Evolutionary conservation across 805 yeast species (phyloP).

Genomic region (Wickerhamiella kurtzmanii): DNA sequence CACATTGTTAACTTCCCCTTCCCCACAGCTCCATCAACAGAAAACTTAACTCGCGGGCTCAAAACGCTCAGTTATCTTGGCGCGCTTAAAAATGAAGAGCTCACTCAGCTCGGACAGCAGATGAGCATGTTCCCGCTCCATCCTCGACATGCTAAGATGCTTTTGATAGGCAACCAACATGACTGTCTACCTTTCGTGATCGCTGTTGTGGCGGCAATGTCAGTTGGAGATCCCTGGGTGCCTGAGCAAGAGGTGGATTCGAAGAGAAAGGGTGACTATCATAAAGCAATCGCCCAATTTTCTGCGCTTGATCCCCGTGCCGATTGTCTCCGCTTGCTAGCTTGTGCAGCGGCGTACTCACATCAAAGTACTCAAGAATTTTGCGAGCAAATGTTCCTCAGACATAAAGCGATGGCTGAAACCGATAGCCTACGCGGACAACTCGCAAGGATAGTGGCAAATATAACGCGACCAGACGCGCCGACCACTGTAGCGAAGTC

Average conservation of each 20-base stretch:
- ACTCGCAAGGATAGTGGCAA: slow-evolving; percentile 57
- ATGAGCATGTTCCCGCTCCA: slow-evolving; percentile 89
- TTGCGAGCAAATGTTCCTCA: slow-evolving; percentile 47
- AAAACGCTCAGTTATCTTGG: slow-evolving; percentile 57
- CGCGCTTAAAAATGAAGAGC: slow-evolving; percentile 48
- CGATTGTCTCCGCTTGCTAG: slow-evolving; percentile 61
- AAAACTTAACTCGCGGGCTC: slow-evolving; percentile 50
- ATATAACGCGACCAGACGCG: slow-evolving; percentile 29
- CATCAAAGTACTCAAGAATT: slow-evolving; percentile 34
- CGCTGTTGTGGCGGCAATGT: slow-evolving; percentile 78
- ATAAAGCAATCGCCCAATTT: slow-evolving; percentile 47
- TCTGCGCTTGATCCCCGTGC: slow-evolving; percentile 55
- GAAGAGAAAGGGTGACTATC: slow-evolving; percentile 32
- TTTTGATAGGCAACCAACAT: slow-evolving; percentile 75
- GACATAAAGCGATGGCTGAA: slow-evolving; percentile 77
- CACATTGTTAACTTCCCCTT: slow-evolving; percentile 86
- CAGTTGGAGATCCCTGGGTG: slow-evolving; percentile 87
- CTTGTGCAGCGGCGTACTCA: slow-evolving; percentile 69
- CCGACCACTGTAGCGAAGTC: slow-evolving; percentile 38
- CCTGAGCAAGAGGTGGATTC: slow-evolving; percentile 55
- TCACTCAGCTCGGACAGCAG: slow-evolving; percentile 68
- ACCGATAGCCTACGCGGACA: slow-evolving; percentile 70
- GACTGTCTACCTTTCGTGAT: slow-evolving; percentile 79
- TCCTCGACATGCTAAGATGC: slow-evolving; percentile 85
- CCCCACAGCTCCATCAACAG: slow-evolving; percentile 78